Conservation (phyloP, 148 eudicot genomes). For the Vaccinium corymbosum region DNA sequence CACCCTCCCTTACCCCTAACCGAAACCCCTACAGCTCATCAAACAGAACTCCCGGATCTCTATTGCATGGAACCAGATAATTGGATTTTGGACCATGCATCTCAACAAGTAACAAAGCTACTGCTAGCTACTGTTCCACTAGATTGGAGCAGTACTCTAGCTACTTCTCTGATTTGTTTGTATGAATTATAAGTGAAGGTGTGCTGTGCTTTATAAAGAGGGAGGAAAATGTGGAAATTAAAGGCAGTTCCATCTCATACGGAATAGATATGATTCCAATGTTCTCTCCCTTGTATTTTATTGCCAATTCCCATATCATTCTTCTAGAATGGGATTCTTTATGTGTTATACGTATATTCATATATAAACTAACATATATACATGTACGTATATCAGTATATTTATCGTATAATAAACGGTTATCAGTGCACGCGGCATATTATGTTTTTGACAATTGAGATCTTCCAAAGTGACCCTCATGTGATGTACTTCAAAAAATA, state of each 20-base stretch:
- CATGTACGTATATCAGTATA: no score
- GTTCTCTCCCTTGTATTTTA: not conserved
- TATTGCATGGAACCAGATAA: not conserved
- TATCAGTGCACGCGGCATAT: no score
- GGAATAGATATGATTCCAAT: not conserved
- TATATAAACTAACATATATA: no score
- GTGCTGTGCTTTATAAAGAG: not conserved
- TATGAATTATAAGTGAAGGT: not conserved
- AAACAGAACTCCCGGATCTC: not conserved
- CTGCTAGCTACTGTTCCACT: not conserved
- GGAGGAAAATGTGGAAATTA: not conserved
- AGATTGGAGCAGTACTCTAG: not conserved
- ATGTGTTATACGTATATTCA: no score
- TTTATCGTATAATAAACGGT: no score
- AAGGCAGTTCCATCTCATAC: not conserved
- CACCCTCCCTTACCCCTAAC: not conserved
- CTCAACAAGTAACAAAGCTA: not conserved
- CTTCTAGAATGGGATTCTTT: not conserved
- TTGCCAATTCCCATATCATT: constrained; percentile 4
- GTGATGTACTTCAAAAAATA: no score
- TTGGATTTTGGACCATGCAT: not conserved
- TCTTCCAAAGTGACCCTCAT: no score
- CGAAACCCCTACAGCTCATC: not conserved
- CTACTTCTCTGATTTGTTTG: not conserved
- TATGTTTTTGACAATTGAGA: no score